A percentile compares a stretch with the other conserved stretches of the same genome.
Conservation (phyloP, 2,329 filamentous ascomycete species). For the Rhexocercosporidium sp. region DNA sequence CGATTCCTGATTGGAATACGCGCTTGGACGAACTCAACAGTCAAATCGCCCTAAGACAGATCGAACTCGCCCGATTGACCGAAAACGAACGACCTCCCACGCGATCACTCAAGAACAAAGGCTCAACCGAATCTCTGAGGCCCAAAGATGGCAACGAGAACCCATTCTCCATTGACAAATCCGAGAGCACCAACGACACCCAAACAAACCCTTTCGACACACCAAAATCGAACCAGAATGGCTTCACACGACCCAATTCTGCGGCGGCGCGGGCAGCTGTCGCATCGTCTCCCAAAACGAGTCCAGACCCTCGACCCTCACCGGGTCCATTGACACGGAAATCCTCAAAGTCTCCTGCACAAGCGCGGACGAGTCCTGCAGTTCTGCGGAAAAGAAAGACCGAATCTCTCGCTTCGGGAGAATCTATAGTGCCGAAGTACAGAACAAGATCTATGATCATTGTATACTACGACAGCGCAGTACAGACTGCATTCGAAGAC, state of each 20-base stretch:
- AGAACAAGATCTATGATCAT: conserved; percentile 78
- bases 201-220: conserved; percentile 27
- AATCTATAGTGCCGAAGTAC: conserved; percentile 50
- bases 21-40: conserved; percentile 64
- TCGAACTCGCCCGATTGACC: conserved; percentile 59
- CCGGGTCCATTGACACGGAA: conserved; percentile 30
- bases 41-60: conserved; percentile 66
- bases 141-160: conserved; percentile 38
- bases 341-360: conserved; percentile 31
- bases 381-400: conserved; percentile 42
- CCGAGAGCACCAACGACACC: conserved; percentile 24
- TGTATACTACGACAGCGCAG: conserved; percentile 90
- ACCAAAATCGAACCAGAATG: conserved; percentile 27
- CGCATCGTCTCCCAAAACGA: conserved; percentile 20
- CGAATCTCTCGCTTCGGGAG: conserved; percentile 40
- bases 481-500: conserved; percentile 82
- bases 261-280: conserved; percentile 27
- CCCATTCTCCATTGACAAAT: conserved; percentile 21
- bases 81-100: conserved; percentile 42
- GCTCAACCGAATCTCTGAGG: conserved; percentile 43
- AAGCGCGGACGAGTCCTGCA: conserved; percentile 23
- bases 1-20: conserved; percentile 64
- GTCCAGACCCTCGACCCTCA: conserved; percentile 21
- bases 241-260: conserved; percentile 25
- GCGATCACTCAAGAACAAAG: conserved; percentile 43